Base-by-base conservation (phyloP, 495 filamentous ascomycete genomes). In the Paragyromitra xinjiangensis region DNA sequence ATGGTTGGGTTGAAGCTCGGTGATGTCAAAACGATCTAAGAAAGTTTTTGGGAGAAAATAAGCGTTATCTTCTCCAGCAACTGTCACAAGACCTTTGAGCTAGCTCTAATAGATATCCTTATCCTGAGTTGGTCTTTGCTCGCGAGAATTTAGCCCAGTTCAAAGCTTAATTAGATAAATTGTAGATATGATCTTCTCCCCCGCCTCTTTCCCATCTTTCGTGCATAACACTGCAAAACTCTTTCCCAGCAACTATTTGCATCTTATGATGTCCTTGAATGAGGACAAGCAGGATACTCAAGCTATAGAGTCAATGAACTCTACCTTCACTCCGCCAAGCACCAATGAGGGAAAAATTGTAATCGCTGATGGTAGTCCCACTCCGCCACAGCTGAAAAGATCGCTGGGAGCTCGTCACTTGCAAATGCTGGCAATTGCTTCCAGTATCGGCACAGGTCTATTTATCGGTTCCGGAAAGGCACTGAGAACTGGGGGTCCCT, bases 371-470 rank as follows among this genome's bases (percentile, higher is more conserved):
- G 61, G 19, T 9, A 44, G 22, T 19, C 39, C 34, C 4, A 19
- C 34, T 9, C 37, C 56, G 34, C 73, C 48, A 40, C 68, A 83
- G 78, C 84, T 88, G 6, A 73, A 91, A 81, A 87, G 91, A 44
- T 89, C 89, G 56, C 83, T 93, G 61, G 91, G 91, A 83, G 89
- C 88, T 70, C 85, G 91, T 50, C 90, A 92, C 70, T 85, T 92
- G 56, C 90, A 92, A 81, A 92, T 92, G 85, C 87, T 92, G 79
- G 91, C 90, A 11, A 88, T 92, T 61, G 90, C 90, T 51, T 89
- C 89, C 63, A 89, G 88, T 58, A 91, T 92, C 71, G 91, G 91
- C 62, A 92, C 91, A 1, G 91, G 84, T 72, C 86, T 87, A 2
- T 88, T 87, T 78, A 83, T 88, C 50, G 84, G 87, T 1, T 86